Evolutionary conservation across 306 rosid species (phyloP).

Genomic region (Corylus heterophylla): DNA sequence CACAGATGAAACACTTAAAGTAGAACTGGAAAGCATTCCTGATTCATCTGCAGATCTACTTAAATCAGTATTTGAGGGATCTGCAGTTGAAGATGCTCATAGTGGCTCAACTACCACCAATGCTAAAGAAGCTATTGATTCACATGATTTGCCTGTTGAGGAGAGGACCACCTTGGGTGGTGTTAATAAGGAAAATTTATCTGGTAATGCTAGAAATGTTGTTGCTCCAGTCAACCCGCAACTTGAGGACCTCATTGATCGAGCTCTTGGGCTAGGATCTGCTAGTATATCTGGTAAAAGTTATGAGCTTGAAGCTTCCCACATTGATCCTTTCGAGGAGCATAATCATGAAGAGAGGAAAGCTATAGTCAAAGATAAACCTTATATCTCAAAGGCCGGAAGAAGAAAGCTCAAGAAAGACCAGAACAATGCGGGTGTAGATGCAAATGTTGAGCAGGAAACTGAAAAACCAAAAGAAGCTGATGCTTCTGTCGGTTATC

Average conservation of each 20-base stretch:
- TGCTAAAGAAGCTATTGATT: constrained; percentile 28
- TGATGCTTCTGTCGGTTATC: constrained; percentile 39
- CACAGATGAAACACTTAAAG: constrained; percentile 38
- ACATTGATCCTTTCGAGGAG: constrained; percentile 45
- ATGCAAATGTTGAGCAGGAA: constrained; percentile 50
- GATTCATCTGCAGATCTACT: constrained; percentile 33
- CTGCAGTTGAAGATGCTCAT: constrained; percentile 35
- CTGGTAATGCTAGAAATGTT: constrained; percentile 40
- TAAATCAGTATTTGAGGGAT: constrained; percentile 29
- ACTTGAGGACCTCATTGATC: constrained; percentile 93
- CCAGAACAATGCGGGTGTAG: constrained; percentile 42
- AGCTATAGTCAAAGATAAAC: constrained; percentile 69
- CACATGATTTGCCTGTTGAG: constrained; percentile 35
- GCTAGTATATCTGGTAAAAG: constrained; percentile 49
- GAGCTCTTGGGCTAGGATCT: constrained; percentile 92
- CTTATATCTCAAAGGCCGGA: constrained; percentile 86
- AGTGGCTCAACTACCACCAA: constrained; percentile 26
- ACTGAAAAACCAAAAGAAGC: constrained; percentile 36
- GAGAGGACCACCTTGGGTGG: constrained; percentile 32
- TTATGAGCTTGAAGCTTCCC: constrained; percentile 50
- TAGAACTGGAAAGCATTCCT: constrained; percentile 39
- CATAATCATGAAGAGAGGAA: constrained; percentile 50
- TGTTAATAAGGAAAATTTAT: constrained; percentile 38
- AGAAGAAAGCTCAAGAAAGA: constrained; percentile 90
- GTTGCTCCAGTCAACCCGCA: constrained; percentile 59